phyloP scores from a whole-genome alignment of 345 rosid genomes.

The Citrus medica region DNA sequence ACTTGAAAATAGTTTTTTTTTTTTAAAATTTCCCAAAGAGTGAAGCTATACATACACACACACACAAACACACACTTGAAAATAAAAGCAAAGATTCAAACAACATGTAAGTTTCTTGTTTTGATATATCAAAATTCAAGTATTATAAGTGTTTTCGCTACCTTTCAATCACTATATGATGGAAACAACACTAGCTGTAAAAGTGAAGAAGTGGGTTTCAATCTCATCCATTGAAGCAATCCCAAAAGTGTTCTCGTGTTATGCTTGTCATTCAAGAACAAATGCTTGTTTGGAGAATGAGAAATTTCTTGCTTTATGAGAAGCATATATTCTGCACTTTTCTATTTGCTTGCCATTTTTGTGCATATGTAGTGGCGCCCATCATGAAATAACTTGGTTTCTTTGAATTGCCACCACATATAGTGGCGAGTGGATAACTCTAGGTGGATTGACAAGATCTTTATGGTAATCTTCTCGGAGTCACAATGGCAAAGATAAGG shows the following conservation, averaged over 20 bases:
- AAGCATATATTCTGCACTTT: neutral
- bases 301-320: neutral
- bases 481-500: neutral
- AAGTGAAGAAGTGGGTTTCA: neutral
- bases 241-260: neutral
- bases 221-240: neutral
- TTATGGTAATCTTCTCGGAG: neutral
- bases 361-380: neutral
- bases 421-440: constrained; percentile 9
- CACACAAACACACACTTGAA: too few relatives aligned
- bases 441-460: neutral
- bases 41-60: too few relatives aligned
- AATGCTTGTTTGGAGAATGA: neutral
- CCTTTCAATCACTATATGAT: neutral
- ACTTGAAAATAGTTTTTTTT: too few relatives aligned
- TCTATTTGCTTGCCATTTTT: neutral
- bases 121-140: neutral
- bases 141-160: neutral
- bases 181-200: neutral
- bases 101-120: too few relatives aligned
- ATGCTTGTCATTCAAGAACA: neutral
- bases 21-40: too few relatives aligned
- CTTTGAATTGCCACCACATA: constrained; percentile 3
- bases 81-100: too few relatives aligned
- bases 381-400: neutral